These are phyloP conservation scores for Phytopythium boreale DNA, from an alignment of 352 stramenopile species.

Conservation along the genomic window DNA sequence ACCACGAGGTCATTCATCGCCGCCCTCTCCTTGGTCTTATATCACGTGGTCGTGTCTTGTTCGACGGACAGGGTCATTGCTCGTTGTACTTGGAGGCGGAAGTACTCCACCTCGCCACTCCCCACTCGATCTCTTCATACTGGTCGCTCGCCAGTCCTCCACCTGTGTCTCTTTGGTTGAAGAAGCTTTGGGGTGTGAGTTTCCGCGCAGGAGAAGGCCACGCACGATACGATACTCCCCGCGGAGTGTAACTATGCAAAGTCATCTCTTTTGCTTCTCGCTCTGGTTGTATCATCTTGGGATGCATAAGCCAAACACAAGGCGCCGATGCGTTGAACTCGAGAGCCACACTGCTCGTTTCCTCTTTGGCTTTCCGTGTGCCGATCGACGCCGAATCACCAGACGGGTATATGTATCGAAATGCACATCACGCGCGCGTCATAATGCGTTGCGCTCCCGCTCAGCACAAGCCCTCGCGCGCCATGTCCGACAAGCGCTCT, in stretches of 20 bases:
- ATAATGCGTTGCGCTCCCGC: background rate
- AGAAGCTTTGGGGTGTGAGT: no score
- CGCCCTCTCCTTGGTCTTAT: no score
- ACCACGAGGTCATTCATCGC: no score
- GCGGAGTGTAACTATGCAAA: background rate
- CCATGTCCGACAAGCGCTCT: conserved; percentile 70
- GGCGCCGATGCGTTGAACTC: background rate
- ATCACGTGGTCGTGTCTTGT: no score
- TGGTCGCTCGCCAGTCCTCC: no score
- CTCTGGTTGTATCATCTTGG: background rate
- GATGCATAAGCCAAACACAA: background rate
- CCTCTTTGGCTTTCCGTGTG: background rate
- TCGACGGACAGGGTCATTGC: no score
- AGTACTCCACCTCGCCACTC: no score
- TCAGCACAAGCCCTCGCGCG: conserved; percentile 73
- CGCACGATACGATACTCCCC: background rate
- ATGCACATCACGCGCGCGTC: background rate
- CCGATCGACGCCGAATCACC: background rate
- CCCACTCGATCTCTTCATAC: no score
- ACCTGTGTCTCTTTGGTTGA: no score
- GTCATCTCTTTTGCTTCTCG: background rate
- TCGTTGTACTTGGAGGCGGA: no score
- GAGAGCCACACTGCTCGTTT: no score
- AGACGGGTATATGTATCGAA: background rate
- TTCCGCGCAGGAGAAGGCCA: background rate